Evolutionary conservation across 495 filamentous ascomycete genomes (phyloP), one percentile per base, ranked within the genome.

Genomic region (Ramalina peruviana): DNA sequence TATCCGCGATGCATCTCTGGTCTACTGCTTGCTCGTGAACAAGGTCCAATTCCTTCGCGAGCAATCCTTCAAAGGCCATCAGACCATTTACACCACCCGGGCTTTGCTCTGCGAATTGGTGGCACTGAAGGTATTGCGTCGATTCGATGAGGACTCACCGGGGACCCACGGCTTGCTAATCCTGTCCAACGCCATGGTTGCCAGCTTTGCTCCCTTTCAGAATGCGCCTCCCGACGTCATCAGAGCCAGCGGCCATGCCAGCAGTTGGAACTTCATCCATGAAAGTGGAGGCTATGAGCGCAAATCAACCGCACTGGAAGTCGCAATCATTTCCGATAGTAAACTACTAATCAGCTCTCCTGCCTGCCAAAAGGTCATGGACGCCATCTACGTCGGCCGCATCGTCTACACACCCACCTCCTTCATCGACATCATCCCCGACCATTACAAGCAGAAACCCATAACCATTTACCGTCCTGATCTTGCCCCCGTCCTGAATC

Each of bases 11-110:
- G 76, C 83, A 36, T 85, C 81, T 2, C 73, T 82, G 37, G 75
- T 81, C 9, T 86, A 85, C 60, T 85, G 80, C 57, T 69, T 86
- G 37, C 72, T 86, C 10, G 82, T 86, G 49, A 86, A 86, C 58
- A 68, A 80, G 25, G 70, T 74, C 3, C 78, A 83, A 51, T 86
- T 86, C 60, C 67, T 83, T 13, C 67, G 73, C 36, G 80, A 85
- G 56, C 82, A 85, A 60, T 63, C 68, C 1, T 75, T 76, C 55
- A 72, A 83, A 58, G 69, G 71, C 51, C 83, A 85, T 52, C 79
- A 83, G 58, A 84, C 80, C 45, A 81, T 86, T 48, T 74, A 80
- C 60, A 73, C 70, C 43, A 82, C 81, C 6, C 67, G 82, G 43
- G 82, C 81, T 19, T 68, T 68, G 39, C 71, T 86, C 19, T 86